Evolutionary conservation across 1,284 basidiomycete species (phyloP).

Genomic region (Puccinia hordei): DNA sequence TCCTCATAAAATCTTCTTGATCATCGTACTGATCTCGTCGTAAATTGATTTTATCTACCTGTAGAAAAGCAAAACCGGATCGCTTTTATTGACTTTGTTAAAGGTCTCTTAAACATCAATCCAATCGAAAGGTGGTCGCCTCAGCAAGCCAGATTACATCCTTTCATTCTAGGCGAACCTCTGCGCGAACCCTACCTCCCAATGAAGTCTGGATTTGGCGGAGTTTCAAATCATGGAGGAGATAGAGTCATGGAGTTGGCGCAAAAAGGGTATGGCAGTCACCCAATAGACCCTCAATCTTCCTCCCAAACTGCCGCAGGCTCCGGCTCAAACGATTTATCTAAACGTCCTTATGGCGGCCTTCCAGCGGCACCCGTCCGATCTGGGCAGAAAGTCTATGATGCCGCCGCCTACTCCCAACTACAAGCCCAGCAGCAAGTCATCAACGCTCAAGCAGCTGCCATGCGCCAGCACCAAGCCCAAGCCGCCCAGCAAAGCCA

Average conservation of each 20-base stretch:
- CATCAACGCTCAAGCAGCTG: slow-evolving; percentile 71
- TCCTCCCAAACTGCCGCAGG: slow-evolving; percentile 52
- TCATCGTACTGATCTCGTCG: neutral
- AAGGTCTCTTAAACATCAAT: slow-evolving; percentile 89
- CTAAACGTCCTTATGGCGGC: slow-evolving; percentile 89
- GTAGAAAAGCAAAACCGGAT: slow-evolving; percentile 87
- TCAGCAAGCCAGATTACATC: slow-evolving; percentile 90
- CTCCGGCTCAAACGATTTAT: slow-evolving; percentile 60
- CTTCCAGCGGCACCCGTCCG: slow-evolving; percentile 71
- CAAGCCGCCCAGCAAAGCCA: slow-evolving; percentile 55
- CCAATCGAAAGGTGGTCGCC: slow-evolving; percentile 95
- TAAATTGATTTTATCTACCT: neutral
- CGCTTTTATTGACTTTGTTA: slow-evolving; percentile 96
- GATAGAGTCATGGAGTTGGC: slow-evolving; percentile 21
- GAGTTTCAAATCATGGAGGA: slow-evolving; percentile 57
- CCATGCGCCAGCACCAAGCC: slow-evolving; percentile 59
- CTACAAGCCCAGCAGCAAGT: slow-evolving; percentile 91
- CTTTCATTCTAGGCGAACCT: slow-evolving; percentile 97
- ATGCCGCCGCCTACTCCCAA: slow-evolving; percentile 90
- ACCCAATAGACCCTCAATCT: slow-evolving; percentile 36
- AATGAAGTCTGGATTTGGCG: slow-evolving; percentile 53
- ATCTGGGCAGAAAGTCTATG: slow-evolving; percentile 76
- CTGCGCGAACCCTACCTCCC: slow-evolving; percentile 66
- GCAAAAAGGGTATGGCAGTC: slow-evolving; percentile 43
- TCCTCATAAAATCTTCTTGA: slow-evolving; percentile 21